Evolutionary conservation across 2,329 filamentous ascomycete genomes (phyloP).

Genomic region (Penicillium paneum): DNA sequence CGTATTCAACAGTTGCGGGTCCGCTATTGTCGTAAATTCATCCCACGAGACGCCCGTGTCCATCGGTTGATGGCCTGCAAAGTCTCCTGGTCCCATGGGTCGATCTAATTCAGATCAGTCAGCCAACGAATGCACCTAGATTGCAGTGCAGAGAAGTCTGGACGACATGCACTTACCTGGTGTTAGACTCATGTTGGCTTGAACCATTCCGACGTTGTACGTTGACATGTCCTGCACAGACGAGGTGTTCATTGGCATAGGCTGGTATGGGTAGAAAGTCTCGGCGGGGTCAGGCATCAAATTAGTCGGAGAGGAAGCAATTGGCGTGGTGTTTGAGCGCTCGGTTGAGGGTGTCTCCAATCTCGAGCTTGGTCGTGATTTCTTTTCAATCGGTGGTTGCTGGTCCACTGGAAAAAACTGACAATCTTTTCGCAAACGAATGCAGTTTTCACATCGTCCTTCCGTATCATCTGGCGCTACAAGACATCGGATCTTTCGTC

Average conservation of each 20-base stretch:
- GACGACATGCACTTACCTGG: constrained; percentile 31
- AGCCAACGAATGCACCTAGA: constrained; percentile 7
- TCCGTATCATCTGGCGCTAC: constrained; percentile 68
- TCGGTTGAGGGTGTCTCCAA: constrained; percentile 45
- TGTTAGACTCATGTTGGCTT: constrained; percentile 34
- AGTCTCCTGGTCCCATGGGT: constrained; percentile 28
- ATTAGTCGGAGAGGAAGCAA: constrained; percentile 41
- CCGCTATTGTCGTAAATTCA: constrained; percentile 37
- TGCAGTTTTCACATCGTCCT: constrained; percentile 85
- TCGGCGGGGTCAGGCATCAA: constrained; percentile 35
- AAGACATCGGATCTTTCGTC: constrained; percentile 90
- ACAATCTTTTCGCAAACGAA: constrained; percentile 90
- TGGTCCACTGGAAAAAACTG: constrained; percentile 89
- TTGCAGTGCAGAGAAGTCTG: neutral
- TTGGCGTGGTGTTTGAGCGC: constrained; percentile 48
- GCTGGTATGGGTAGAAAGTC: constrained; percentile 36
- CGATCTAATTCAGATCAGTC: constrained; percentile 24
- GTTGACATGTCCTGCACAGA: constrained; percentile 34
- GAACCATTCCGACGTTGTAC: constrained; percentile 32
- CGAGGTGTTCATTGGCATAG: constrained; percentile 32
- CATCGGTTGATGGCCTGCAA: constrained; percentile 31
- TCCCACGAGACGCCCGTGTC: constrained; percentile 39
- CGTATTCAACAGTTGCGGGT: constrained; percentile 35
- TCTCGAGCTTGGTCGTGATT: constrained; percentile 45
- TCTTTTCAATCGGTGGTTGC: constrained; percentile 54